Evolutionary conservation across 257 asterid genomes (phyloP), one percentile per base, ranked within the genome.

Genomic region (Solanum tacnaense): DNA sequence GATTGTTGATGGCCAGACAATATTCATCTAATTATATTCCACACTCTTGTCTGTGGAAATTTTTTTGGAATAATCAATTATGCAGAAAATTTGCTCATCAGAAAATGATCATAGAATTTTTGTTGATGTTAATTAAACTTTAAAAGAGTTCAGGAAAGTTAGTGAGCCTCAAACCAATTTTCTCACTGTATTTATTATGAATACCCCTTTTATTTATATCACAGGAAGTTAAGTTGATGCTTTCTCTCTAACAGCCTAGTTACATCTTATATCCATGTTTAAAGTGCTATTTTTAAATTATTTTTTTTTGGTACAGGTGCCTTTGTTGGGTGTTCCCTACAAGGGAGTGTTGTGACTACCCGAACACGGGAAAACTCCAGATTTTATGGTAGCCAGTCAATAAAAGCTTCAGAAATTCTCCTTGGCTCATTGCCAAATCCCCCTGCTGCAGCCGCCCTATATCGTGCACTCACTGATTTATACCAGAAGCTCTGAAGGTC

Each of bases 401-500:
- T 96, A 74, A 87, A 68, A 79, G 98, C 99, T 38, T 83, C 94
- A 3, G 93, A 92, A 34, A 96, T 97, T 86, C 97, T 97, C 76
- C 93, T 93, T 79, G 98, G 99, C 44, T 92, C 98, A 2, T 89
- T 95, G 88, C 98, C 99, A 81, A 93, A 91, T 86, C 99, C 99
- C 83, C 99, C 99, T 87, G 99, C 99, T 16, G 99, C 99, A 3
- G 93, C 98, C 65, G 87, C 90, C 32, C 97, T 97, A 87, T 97
- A 96, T 86, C 95, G 95, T 8, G 98, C 99, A 1, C 91, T 97
- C 3, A 92, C 88, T 20, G 98, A 95, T 87, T 79, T 97, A 91
- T 96, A 91, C 90, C 88, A 88, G 90, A 92, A 93, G 90, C 92
- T 95, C 39, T 91, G 60, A 84, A 34, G 27, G 62, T 29, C 68